Evolutionary conservation across 352 stramenopile genomes (phyloP).

Genomic region (Pythium chondricola): DNA sequence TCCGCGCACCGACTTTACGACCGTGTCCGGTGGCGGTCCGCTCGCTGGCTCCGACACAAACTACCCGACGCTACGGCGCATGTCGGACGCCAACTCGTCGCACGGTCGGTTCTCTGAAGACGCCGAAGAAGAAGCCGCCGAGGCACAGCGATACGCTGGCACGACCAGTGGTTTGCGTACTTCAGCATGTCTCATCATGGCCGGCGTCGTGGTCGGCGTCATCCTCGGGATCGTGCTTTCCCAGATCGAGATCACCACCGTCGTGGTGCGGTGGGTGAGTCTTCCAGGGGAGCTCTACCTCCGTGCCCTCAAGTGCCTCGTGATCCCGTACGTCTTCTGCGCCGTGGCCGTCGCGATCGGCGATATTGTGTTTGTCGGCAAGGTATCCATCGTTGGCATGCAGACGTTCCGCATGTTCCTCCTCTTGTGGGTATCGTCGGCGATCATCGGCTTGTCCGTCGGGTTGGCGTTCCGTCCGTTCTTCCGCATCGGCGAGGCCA

Average conservation of each 20-base stretch:
- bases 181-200: constrained; percentile 45
- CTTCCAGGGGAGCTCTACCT: constrained; percentile 72
- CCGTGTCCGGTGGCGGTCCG: not conserved
- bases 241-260: constrained; percentile 30
- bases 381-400: constrained; percentile 56
- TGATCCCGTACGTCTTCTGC: constrained; percentile 81
- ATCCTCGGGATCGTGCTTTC: constrained; percentile 43
- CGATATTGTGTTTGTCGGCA: constrained; percentile 71
- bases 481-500: constrained; percentile 28
- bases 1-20: constrained; percentile 42
- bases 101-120: not conserved
- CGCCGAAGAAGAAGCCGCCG: constrained; percentile 12
- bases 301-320: constrained; percentile 63
- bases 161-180: constrained; percentile 39
- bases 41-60: not conserved
- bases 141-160: constrained; percentile 36
- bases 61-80: constrained; percentile 13
- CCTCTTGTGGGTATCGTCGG: constrained; percentile 45
- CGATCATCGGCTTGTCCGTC: constrained; percentile 41
- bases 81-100: constrained; percentile 11
- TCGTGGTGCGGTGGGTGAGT: constrained; percentile 48
- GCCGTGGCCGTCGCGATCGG: constrained; percentile 67
- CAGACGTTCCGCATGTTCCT: constrained; percentile 63
- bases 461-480: constrained; percentile 50
- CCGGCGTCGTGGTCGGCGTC: constrained; percentile 43